Base-by-base conservation (phyloP, 1,284 basidiomycete genomes). In the Naganishia sp. region DNA sequence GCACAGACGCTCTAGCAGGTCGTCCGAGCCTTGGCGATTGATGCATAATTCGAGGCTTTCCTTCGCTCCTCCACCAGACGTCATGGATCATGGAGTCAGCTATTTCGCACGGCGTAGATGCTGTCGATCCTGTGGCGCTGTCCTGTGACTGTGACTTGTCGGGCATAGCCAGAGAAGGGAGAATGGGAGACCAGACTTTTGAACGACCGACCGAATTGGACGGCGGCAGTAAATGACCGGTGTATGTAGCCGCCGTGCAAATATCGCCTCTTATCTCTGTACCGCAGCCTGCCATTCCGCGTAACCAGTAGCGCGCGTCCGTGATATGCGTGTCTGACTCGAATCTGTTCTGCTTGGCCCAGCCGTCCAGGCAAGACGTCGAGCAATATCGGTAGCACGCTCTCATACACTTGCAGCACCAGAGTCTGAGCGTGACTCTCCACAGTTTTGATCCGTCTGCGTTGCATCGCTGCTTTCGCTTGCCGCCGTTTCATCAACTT, bases 301-400 rank as follows among this genome's bases (percentile, higher is more conserved):
- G 36, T 39, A 39, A 39, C 36, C 21, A 50, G 49, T 28, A 21
- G 23, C 49, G n/a, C n/a, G 49, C 13, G 49, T 25, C 18, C 49
- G 21, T 21, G 25, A 25, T 15, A 15, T 21, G 49, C 49, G 21
- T 15, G 23, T 21, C 25, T 25, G 49, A 50, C 21, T 50, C 21
- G 13, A 21, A 50, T 28, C 21, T 28, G 13, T 21, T 28, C 13
- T 50, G 13, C 13, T 21, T 25, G 21, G 13, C 21, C 23, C 23
- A 9, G 21, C 25, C 11, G 13, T 21, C 21, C 21, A 21, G 13
- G 7, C 21, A 21, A 21, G 21, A 13, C 21, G 23, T 50, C 23
- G 21, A 25, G 21, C 49, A 50, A 50, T 50, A 50, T 50, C 49
- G 49, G 49, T 25, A 9, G 7, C 49, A 50, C 21, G 25, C 45